These are phyloP conservation scores for Hordeum vulgare DNA, from an alignment of 176 grass and related monocot species.

Conservation along the genomic window MorexV3_pseudomolecules_assembly NC_058522.1:519275333-519275832, in stretches of 20 bases:
- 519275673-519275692: not conserved
- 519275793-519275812: not conserved
- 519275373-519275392: not conserved
- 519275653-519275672: not conserved
- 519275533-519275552: not conserved
- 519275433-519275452: not conserved
- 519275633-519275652: not conserved
- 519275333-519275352: not conserved
- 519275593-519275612: not conserved
- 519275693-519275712: not conserved
- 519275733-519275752: not conserved
- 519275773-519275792: not conserved
- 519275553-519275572: not conserved
- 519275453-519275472: not conserved
- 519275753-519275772: not conserved
- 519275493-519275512: constrained; percentile 1
- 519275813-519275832: not conserved
- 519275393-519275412: not conserved
- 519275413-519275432: not conserved
- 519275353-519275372: not conserved
- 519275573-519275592: not conserved
- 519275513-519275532: not conserved
- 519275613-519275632: not conserved
- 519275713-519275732: not conserved
- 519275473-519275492: not conserved